A percentile compares a stretch with the other conserved stretches of the same genome.
phyloP scores from a whole-genome alignment of 2,329 filamentous ascomycete genomes.

The Trichoderma breve region DNA sequence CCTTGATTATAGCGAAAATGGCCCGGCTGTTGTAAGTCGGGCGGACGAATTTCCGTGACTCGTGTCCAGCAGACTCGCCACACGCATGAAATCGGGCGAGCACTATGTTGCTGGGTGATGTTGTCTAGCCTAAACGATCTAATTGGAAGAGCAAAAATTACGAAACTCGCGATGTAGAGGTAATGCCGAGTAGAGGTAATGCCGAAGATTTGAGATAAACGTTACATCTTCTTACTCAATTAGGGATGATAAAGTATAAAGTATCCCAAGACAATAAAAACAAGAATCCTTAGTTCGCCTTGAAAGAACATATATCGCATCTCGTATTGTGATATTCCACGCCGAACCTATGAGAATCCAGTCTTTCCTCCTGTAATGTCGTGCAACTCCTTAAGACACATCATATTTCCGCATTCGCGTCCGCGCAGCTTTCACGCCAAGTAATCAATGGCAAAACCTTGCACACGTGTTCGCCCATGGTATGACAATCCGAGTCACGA shows the following conservation, averaged over 20 bases:
- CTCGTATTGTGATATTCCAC: not conserved
- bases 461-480: not conserved
- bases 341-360: not conserved
- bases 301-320: not conserved
- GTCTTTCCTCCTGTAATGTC: not conserved
- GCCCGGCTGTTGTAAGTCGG: not conserved
- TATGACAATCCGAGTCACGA: constrained; percentile 6
- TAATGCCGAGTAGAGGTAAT: not conserved
- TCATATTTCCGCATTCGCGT: not conserved
- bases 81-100: too few species aligned
- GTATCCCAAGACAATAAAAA: not conserved
- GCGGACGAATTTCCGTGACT: not conserved
- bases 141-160: not conserved
- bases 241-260: not conserved
- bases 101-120: not conserved
- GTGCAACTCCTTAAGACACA: not conserved
- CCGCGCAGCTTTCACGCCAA: not conserved
- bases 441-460: not conserved
- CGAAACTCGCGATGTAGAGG: not conserved
- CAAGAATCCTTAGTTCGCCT: not conserved
- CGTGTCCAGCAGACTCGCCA: not conserved
- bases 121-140: not conserved
- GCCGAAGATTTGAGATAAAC: not conserved
- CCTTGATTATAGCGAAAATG: not conserved
- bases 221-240: not conserved